Evolutionary conservation across 495 filamentous ascomycete species (phyloP).

Genomic region (Glonium stellatum): DNA sequence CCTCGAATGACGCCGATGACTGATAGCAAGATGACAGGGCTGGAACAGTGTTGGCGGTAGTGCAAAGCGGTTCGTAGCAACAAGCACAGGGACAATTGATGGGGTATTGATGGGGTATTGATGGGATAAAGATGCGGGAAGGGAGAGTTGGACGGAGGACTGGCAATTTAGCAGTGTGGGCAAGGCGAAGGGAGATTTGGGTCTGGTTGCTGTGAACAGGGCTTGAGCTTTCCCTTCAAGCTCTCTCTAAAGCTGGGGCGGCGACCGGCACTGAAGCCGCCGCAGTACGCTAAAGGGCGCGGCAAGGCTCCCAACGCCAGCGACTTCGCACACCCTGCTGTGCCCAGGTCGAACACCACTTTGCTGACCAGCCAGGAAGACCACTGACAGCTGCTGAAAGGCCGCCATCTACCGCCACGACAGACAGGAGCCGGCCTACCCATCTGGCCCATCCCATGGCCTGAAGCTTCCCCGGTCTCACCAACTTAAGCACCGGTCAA

Average conservation of each 20-base stretch:
- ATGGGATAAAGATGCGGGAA: neutral
- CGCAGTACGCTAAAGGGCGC: neutral
- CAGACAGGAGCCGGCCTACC: too few species aligned
- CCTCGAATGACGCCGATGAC: conserved; percentile 26
- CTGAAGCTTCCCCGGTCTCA: too few species aligned
- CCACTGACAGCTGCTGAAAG: too few species aligned
- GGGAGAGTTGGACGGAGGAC: neutral
- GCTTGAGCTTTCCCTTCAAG: neutral
- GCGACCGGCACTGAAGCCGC: neutral
- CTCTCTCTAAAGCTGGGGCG: neutral
- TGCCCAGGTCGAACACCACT: too few species aligned
- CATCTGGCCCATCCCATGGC: too few species aligned
- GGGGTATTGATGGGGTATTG: too few species aligned
- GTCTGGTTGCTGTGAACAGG: neutral
- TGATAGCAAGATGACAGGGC: conserved; percentile 24
- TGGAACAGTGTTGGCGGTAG: neutral
- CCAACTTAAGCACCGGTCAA: neutral
- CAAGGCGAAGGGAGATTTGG: neutral
- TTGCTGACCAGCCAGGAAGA: too few species aligned
- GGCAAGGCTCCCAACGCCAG: neutral
- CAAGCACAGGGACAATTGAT: neutral
- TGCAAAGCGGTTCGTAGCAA: neutral
- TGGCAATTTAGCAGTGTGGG: neutral
- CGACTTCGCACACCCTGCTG: too few species aligned
- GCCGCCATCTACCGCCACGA: too few species aligned